Base-by-base conservation (phyloP, 2,329 filamentous ascomycete genomes). In the Alternaria dauci region DNA sequence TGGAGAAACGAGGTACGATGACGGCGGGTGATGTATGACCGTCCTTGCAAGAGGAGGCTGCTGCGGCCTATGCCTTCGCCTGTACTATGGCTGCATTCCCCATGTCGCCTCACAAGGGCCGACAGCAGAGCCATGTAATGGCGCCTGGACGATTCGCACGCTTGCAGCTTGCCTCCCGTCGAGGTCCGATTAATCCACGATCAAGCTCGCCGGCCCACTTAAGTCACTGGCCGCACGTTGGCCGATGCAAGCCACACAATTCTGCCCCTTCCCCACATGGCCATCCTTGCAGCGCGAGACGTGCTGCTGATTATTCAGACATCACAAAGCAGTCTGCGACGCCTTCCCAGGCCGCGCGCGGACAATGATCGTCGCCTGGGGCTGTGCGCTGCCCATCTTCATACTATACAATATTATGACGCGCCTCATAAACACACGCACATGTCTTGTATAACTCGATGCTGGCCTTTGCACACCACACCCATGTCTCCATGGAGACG, bases 311-410 rank as follows among this genome's bases (percentile, higher is more conserved):
- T 76, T 75, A 74, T 58, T 74, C 68, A 76, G 72, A 58, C 71
- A 72, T 71, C 66, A 76, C 73, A 67, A 75, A 76, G 71, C 73
- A 71, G 30, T 41, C n/a, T 32, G 18, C 46, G 16, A 2, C 36
- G 32, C 46, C 30, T 25, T 30, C 30, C 30, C 25, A 50, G 9
- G 46, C 46, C 32, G 34, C 30, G 18, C 36, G 39, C 39, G 8
- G 28, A 41, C 23, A 2, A 11, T 41, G 50, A 38, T 52, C 36
- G 50, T 12, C 34, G 36, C 26, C 23, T 20, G 25, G 25, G 32
- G 30, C 32, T 38, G 16, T 50, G 34, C 30, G 32, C 2, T 50
- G 46, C 30, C 46, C 26, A 50, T 50, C 46, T 42, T 48, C 42
- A 47, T 52, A 47, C 38, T 34, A 47, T 52, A 47, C 38, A 53